Conservation (phyloP, 306 rosid species). For the Sindora glabra region DNA sequence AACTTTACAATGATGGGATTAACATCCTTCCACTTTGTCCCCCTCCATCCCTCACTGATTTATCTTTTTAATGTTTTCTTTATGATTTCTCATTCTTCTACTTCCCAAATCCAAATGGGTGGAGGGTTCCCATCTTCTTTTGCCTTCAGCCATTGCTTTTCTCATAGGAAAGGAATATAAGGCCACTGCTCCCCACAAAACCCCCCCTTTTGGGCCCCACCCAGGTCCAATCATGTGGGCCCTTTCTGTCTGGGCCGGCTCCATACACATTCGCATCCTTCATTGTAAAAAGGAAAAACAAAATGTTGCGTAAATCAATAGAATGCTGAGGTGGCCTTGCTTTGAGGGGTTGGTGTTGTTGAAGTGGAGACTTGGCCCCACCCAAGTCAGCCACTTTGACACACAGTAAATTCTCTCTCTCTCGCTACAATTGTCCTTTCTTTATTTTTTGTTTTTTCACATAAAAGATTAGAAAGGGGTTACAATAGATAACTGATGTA, state of each 20-base stretch:
- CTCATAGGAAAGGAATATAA: constrained; percentile 71
- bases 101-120: constrained; percentile 38
- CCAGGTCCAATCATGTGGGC: constrained; percentile 68
- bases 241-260: constrained; percentile 45
- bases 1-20: constrained; percentile 83
- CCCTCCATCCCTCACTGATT: constrained; percentile 35
- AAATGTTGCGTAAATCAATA: constrained; percentile 64
- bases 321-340: constrained; percentile 61
- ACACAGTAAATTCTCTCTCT: constrained; percentile 3
- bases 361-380: constrained; percentile 69
- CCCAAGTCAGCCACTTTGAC: constrained; percentile 54
- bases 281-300: not conserved
- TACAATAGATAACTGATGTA: no score
- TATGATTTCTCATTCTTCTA: constrained; percentile 12
- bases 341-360: constrained; percentile 55
- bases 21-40: constrained; percentile 99
- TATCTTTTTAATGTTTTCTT: constrained; percentile 21
- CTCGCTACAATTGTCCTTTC: not conserved
- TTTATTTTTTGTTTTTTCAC: no score
- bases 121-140: constrained; percentile 61
- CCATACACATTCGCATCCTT: constrained; percentile 4
- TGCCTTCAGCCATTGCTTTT: constrained; percentile 60
- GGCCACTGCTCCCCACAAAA: constrained; percentile 25
- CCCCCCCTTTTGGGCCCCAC: constrained; percentile 55
- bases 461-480: no score